Percentiles rank a stretch among this genome's conserved stretches.
These are phyloP conservation scores for Melampsora americana DNA, from an alignment of 1,284 basidiomycete species.

Conservation along the genomic window DNA sequence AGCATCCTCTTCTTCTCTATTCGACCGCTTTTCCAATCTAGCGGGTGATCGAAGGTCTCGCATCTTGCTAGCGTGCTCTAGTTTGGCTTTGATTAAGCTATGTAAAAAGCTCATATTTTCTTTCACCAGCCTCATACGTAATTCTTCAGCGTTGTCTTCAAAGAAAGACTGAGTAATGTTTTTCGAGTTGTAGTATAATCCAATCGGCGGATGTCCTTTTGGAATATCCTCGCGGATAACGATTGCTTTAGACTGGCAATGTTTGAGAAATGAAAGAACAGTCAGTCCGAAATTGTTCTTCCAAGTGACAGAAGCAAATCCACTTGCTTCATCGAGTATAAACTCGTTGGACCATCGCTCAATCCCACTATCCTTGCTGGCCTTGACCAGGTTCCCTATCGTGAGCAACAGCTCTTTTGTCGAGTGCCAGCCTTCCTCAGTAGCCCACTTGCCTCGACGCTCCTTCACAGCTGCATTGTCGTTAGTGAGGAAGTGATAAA, in stretches of 20 bases:
- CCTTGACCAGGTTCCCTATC: not conserved
- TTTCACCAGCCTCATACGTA: not conserved
- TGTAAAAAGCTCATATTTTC: slow-evolving; percentile 3
- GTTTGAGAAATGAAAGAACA: not conserved
- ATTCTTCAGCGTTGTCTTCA: not conserved
- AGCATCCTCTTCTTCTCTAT: not conserved
- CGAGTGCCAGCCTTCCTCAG: not conserved
- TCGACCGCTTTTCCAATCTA: not conserved
- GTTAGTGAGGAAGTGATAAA: too few relatives aligned
- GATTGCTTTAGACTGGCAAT: not conserved
- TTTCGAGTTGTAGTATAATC: not conserved
- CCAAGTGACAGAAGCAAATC: not conserved
- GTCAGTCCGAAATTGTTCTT: not conserved
- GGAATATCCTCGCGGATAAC: not conserved
- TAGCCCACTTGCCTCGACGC: too few relatives aligned
- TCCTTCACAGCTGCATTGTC: too few relatives aligned
- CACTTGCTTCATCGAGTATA: slow-evolving; percentile 1
- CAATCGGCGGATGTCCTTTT: not conserved
- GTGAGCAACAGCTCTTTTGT: not conserved
- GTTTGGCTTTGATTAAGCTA: slow-evolving; percentile 6
- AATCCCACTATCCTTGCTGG: not conserved
- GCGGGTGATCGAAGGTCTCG: not conserved
- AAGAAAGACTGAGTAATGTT: not conserved
- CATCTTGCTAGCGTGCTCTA: not conserved
- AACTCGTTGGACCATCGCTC: not conserved